Base-by-base conservation (phyloP, 2,329 filamentous ascomycete genomes). In the Leptographium galeiforme region DNA sequence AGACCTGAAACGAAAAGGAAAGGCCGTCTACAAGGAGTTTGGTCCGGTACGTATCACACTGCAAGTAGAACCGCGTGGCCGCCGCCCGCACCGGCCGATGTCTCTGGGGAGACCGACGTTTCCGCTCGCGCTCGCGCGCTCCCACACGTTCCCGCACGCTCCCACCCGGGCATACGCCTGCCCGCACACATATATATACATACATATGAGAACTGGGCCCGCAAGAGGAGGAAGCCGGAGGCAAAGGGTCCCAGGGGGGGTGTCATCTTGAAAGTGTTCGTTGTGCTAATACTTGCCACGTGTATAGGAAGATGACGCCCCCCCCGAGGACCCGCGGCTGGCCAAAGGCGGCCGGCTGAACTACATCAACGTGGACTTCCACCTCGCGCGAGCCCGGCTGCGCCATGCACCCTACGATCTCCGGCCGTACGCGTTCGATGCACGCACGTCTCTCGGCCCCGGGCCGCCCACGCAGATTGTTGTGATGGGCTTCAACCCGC, bases 401-500 rank as follows among this genome's bases (percentile, higher is more conserved):
- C 85, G 79, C 63, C 79, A 77, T 61, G 78, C 85, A 33, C 86
- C 86, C 1, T 95, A 95, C 68, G 83, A 85, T 56, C 71, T 95
- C 51, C 87, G 82, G 64, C 84, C 86, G 25, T 96, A 94, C 67
- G 70, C 79, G 32, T 93, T 89, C 68, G 90, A 97, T 65, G 71
- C 82, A 6, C 82, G 81, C 61, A 89, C 88, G 6, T 95, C 91
- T 2, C 81, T 94, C 61, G 91, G 90, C 0, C 88, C 89, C 30
- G 89, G 89, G 0, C 91, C 91, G 14, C 88, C 93, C 2, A 89
- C 86, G 2, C 89, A 95, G 65, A 82, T 98, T 49, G 84, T 97
- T 5, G 89, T 96, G 19, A 90, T 84, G n/a, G 89, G 89, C n/a
- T 96, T 96, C 66, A 93, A 97, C 67, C 90, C 91, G 8, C 73